phyloP scores from a whole-genome alignment of 2,329 filamentous ascomycete genomes.

The Penicillium sp. region DNA sequence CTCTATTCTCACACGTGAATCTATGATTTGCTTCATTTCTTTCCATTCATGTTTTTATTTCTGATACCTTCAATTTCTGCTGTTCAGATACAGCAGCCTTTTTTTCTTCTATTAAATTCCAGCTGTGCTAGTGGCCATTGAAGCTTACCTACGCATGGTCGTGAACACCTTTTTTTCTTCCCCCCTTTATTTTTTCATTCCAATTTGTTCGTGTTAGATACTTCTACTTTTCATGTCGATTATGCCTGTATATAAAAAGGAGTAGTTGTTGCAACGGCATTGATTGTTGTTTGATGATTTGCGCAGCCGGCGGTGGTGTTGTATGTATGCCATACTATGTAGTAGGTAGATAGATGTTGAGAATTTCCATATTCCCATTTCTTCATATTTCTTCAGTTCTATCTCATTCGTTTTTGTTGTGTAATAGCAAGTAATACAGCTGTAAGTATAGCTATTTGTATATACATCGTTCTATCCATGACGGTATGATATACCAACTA shows the following conservation, averaged over 20 bases:
- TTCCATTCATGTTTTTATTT: not conserved
- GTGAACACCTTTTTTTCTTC: not conserved
- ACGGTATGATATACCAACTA: no score
- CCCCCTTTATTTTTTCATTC: not conserved
- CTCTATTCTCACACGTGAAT: not conserved
- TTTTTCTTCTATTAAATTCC: not conserved
- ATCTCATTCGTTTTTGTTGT: not conserved
- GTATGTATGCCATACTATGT: no score
- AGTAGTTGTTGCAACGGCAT: not conserved
- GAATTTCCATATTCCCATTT: not conserved
- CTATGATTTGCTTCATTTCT: constrained; percentile 8
- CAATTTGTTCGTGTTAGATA: constrained; percentile 13
- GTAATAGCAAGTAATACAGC: no score
- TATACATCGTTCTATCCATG: no score
- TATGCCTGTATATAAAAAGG: not conserved
- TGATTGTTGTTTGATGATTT: not conserved
- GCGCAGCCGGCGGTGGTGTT: not conserved
- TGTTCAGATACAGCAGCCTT: not conserved
- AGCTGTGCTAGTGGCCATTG: not conserved
- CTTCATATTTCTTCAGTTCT: not conserved
- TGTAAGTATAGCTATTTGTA: no score
- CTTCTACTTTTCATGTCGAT: constrained; percentile 5
- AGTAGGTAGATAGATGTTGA: not conserved
- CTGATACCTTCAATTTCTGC: not conserved
- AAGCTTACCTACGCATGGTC: not conserved